phyloP scores from a whole-genome alignment of 441 rosid genomes.

The Brassica hybrid region DNA sequence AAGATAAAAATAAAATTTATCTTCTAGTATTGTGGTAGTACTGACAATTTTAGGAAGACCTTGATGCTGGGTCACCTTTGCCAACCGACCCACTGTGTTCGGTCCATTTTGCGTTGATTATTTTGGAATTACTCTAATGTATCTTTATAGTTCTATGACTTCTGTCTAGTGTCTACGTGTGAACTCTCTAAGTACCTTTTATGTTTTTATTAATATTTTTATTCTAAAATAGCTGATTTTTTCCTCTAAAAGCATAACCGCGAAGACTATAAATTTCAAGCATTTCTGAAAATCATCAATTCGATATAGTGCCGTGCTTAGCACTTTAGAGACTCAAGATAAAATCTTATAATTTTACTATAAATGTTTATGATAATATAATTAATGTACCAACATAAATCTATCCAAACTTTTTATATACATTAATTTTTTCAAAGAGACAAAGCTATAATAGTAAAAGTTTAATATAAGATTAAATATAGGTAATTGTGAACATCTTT shows the following conservation, averaged over 20 bases:
- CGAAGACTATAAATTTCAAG: neutral
- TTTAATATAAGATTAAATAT: neutral
- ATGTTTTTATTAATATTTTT: neutral
- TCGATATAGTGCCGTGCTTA: neutral
- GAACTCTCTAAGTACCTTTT: neutral
- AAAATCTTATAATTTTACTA: neutral
- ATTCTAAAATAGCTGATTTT: neutral
- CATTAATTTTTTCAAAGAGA: neutral
- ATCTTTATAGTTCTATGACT: conserved; percentile 6
- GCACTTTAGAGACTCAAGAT: neutral
- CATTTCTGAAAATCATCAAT: neutral
- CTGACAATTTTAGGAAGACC: conserved; percentile 16
- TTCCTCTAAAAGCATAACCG: neutral
- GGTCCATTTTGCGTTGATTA: neutral
- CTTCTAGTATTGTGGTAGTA: conserved; percentile 21
- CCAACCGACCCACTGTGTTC: conserved; percentile 28
- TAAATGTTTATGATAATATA: neutral
- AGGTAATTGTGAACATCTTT: neutral
- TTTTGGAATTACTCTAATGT: neutral
- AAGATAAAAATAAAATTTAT: conserved; percentile 14
- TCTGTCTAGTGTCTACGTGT: neutral
- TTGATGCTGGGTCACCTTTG: conserved; percentile 23
- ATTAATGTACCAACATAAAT: neutral
- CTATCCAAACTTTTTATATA: neutral
- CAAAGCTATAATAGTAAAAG: neutral